phyloP scores from a whole-genome alignment of 148 eudicot genomes.

The Dianthus caryophyllus region DNA sequence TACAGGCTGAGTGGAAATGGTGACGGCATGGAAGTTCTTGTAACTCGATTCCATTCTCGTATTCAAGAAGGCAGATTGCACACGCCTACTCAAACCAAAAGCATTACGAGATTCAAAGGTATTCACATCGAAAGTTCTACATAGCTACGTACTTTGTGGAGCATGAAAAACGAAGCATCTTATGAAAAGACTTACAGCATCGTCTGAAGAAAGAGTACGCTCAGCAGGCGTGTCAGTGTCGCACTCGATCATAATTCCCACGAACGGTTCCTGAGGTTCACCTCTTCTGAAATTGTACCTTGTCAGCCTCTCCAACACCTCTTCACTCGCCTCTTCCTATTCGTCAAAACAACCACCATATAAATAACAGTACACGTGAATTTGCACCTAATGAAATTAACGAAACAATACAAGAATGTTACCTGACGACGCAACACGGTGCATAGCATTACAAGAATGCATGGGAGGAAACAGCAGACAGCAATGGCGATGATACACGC shows the following conservation, averaged over 20 bases:
- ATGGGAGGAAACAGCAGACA: slow-evolving; percentile 87
- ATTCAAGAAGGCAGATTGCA: slow-evolving; percentile 65
- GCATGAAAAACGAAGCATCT: not conserved
- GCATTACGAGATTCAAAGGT: slow-evolving; percentile 1
- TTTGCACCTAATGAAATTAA: not conserved
- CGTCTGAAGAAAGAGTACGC: slow-evolving; percentile 58
- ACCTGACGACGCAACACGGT: slow-evolving; percentile 91
- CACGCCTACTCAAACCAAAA: slow-evolving; percentile 49
- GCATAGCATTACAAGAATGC: slow-evolving; percentile 75
- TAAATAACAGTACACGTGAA: not conserved
- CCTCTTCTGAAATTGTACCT: slow-evolving; percentile 72
- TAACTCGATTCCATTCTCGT: slow-evolving; percentile 74
- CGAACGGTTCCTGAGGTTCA: slow-evolving; percentile 74
- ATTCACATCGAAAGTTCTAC: not conserved
- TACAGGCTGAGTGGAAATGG: slow-evolving; percentile 75
- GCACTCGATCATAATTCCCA: slow-evolving; percentile 83
- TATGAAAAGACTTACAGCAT: slow-evolving; percentile 71
- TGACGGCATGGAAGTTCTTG: slow-evolving; percentile 90
- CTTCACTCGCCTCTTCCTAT: slow-evolving; percentile 89
- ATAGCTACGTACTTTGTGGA: too few relatives aligned
- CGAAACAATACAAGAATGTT: slow-evolving; percentile 10
- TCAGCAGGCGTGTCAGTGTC: slow-evolving; percentile 60
- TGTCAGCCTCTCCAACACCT: slow-evolving; percentile 71
- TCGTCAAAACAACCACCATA: slow-evolving; percentile 2
- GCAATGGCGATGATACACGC: slow-evolving; percentile 86